Conservation (phyloP, 2,329 filamentous ascomycete species). For the Elsinoe perseae region DNA sequence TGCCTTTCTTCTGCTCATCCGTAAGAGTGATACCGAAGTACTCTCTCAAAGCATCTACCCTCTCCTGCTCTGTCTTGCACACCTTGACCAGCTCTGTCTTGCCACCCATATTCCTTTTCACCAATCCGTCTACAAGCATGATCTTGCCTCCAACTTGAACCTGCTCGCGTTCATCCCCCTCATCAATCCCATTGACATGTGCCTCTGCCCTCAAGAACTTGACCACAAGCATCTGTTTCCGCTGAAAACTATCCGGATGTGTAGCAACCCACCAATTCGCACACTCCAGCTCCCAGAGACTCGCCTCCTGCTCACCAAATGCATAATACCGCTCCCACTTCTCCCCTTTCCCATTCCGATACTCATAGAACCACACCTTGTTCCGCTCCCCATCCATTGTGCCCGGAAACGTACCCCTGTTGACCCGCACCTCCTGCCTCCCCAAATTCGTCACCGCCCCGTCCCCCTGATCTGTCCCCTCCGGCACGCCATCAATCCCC, state of each 20-base stretch:
- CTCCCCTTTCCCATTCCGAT: constrained; percentile 33
- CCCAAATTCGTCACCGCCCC: constrained; percentile 11
- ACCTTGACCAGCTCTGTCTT: constrained; percentile 36
- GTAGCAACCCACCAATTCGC: constrained; percentile 50
- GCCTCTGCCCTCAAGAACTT: constrained; percentile 32
- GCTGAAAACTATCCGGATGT: constrained; percentile 31
- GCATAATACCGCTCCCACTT: constrained; percentile 39
- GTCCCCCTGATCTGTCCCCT: not conserved
- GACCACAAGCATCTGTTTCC: constrained; percentile 30
- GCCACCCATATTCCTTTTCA: constrained; percentile 40
- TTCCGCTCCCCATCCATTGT: constrained; percentile 9
- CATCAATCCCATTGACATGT: constrained; percentile 20
- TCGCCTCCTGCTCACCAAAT: constrained; percentile 46
- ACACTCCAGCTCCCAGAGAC: constrained; percentile 49
- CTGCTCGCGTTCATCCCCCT: not conserved
- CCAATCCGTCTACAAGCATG: constrained; percentile 36
- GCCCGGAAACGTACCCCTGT: not conserved
- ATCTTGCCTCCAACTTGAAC: constrained; percentile 28
- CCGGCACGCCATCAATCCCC: not conserved
- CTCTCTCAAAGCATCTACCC: constrained; percentile 35
- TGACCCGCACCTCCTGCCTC: constrained; percentile 11
- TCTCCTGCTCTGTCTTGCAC: constrained; percentile 36
- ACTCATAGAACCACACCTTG: constrained; percentile 58
- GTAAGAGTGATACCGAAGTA: constrained; percentile 39
- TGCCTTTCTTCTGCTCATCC: constrained; percentile 32